phyloP scores from a whole-genome alignment of 139 green algal species.

The Micromonas commoda region DNA sequence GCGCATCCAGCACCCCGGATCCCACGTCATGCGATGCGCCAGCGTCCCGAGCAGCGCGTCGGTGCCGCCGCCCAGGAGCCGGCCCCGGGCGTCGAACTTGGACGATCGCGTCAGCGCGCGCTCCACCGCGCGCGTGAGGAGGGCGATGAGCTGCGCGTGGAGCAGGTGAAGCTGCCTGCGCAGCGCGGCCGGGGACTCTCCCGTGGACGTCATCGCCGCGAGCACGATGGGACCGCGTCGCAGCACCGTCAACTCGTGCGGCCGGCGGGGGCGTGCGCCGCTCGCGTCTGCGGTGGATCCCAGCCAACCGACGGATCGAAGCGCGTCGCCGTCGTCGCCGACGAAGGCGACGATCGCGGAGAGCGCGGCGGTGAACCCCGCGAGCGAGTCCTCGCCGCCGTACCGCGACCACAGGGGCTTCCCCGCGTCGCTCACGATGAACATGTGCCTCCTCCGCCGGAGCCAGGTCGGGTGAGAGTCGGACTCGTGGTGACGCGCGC shows the following conservation, averaged over 20 bases:
- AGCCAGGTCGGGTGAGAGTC: constrained; percentile 37
- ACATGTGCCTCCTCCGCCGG: constrained; percentile 54
- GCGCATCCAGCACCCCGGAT: not conserved
- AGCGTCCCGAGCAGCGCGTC: not conserved
- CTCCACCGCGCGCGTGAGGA: constrained; percentile 57
- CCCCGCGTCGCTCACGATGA: constrained; percentile 64
- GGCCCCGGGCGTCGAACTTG: constrained; percentile 54
- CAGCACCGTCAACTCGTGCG: constrained; percentile 53
- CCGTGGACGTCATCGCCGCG: constrained; percentile 49
- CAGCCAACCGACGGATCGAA: not conserved
- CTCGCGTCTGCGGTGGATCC: not conserved
- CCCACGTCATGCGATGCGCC: not conserved
- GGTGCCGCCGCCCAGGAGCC: not conserved
- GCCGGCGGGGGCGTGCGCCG: not conserved
- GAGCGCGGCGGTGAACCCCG: constrained; percentile 58
- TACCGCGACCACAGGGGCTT: constrained; percentile 68
- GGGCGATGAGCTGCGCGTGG: constrained; percentile 46
- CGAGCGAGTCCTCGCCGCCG: constrained; percentile 58
- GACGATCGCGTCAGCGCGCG: constrained; percentile 51
- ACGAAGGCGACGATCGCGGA: constrained; percentile 48
- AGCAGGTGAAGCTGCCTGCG: constrained; percentile 53
- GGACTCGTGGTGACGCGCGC: constrained; percentile 23
- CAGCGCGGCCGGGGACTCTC: constrained; percentile 49
- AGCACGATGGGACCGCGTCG: constrained; percentile 55
- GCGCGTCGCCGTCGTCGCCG: constrained; percentile 37